Percentiles rank a stretch among this genome's conserved stretches.
Evolutionary conservation across 2,329 filamentous ascomycete species (phyloP).

Genomic region (Talaromyces funiculosus): DNA sequence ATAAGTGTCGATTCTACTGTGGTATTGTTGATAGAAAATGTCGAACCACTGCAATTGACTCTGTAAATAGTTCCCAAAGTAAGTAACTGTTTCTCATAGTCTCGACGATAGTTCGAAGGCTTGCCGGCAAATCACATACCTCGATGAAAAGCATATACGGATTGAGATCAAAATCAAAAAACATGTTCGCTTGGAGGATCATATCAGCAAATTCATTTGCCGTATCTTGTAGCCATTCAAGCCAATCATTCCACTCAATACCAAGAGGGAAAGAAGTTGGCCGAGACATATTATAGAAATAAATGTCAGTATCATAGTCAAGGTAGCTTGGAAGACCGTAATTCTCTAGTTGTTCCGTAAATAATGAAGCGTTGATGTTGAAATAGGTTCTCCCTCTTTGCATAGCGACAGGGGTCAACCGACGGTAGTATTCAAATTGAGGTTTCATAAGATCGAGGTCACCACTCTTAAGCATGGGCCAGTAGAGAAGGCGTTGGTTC

Average conservation of each 20-base stretch:
- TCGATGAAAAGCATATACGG: background rate
- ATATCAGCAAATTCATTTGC: constrained; percentile 4
- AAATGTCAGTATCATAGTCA: background rate
- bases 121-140: background rate
- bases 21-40: background rate
- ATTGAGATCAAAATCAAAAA: background rate
- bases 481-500: constrained; percentile 1
- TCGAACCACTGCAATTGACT: constrained; percentile 1
- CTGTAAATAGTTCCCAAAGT: background rate
- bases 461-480: constrained; percentile 2
- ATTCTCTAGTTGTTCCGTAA: background rate
- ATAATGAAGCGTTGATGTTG: background rate
- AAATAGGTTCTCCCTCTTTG: background rate
- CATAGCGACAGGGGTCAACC: background rate
- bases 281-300: background rate
- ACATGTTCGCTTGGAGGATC: background rate
- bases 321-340: background rate
- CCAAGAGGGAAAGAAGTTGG: background rate
- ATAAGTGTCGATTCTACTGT: background rate
- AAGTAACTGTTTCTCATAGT: background rate
- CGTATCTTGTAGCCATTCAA: background rate
- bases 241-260: constrained; percentile 1
- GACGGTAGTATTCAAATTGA: background rate
- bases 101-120: background rate
- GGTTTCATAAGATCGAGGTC: background rate